Evolutionary conservation across 169 alveolate genomes (phyloP), one percentile per base, ranked within the genome.

Genomic region (Plasmodium inui): DNA sequence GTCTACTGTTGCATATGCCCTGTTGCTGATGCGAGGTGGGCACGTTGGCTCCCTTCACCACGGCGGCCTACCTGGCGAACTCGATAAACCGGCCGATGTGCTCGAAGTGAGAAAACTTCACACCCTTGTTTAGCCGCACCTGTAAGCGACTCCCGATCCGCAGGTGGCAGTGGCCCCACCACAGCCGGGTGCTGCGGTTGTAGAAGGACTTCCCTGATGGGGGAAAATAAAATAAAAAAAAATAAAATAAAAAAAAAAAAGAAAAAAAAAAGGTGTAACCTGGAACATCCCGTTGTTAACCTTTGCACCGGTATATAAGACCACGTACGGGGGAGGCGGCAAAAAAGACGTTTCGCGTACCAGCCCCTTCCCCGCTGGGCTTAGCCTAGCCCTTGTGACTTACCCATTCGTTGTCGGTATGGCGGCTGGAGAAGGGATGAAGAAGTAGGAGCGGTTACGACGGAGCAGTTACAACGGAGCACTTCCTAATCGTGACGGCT

Each of bases 161-260:
- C 67, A 86, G 57, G 22, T 86, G 93, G 28, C 32, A 86, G 73
- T 86, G 93, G 9, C 93, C 93, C 93, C 93, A 86, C 93, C 93
- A 86, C 61, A 86, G 28, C 81, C 86, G 32, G 26, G 88, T 86
- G 37, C 88, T 50, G 32, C 93, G 41, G 46, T 86, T 86, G 39
- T 76, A 86, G 67, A 86, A 86, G 34, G 93, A 86, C 70, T 86
- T 86, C 6, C 93, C 93, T 86, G 53, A 17, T 57, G 26, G 9
- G 50, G 19, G n/a, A n/a, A n/a, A n/a, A n/a, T n/a, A n/a, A n/a
- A n/a, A n/a, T n/a, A n/a, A n/a, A n/a, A n/a, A n/a, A 86, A 67
- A 46, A 70, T 9, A 14, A 70, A 67, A 39, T 14, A 10, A 22
- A 83, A 22, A 7, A 61, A 83, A 9, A 71, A 9, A 10, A 71